These are phyloP conservation scores for Cercophora sp. DNA, from an alignment of 495 filamentous ascomycete species.

Conservation along the genomic window DNA sequence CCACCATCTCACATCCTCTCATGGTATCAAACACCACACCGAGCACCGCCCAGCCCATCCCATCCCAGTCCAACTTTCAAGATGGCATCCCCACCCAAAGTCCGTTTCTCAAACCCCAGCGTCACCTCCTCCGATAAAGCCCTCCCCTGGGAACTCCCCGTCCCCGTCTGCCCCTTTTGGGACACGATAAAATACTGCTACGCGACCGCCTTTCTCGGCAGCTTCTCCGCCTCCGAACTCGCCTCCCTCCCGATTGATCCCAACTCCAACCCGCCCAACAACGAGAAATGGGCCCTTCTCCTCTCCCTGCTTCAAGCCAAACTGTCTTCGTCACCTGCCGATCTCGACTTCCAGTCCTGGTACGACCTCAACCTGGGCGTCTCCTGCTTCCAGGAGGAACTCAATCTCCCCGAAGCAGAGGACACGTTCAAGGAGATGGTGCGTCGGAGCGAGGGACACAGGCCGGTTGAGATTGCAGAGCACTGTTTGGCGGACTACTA, in stretches of 20 bases:
- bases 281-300: background rate
- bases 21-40: no score
- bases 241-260: background rate
- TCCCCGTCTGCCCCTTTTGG: slow-evolving; percentile 2
- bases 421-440: background rate
- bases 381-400: background rate
- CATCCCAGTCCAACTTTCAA: no score
- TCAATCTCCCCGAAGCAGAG: background rate
- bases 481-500: slow-evolving; percentile 1
- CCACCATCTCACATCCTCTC: no score
- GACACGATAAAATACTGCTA: background rate
- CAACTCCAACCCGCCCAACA: background rate
- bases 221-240: background rate
- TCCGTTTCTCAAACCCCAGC: background rate
- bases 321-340: background rate
- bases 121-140: background rate
- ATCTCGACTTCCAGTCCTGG: background rate
- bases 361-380: background rate
- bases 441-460: background rate
- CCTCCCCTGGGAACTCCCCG: background rate
- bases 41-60: no score
- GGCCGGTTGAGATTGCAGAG: background rate
- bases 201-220: background rate
- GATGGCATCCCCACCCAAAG: no score
- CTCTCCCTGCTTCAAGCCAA: background rate